Evolutionary conservation across 1,139 yeast species (phyloP).

Genomic region (Kurtzmaniella quercitrusa): DNA sequence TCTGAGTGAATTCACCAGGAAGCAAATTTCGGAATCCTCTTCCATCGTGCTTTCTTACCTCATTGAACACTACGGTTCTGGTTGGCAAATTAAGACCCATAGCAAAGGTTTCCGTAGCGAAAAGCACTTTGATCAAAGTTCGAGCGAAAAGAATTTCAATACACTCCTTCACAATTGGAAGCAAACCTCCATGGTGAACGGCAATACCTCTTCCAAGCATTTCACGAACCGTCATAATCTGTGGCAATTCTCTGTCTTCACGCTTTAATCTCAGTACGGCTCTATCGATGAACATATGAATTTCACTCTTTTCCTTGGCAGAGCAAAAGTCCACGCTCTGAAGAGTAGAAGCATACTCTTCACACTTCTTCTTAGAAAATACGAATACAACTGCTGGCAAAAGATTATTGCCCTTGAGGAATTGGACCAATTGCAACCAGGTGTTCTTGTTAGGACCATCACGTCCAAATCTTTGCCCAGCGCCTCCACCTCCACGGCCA

Average conservation of each 20-base stretch:
- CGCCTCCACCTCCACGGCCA: slow-evolving; percentile 13
- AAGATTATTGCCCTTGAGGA: slow-evolving; percentile 58
- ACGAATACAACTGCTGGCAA: slow-evolving; percentile 92
- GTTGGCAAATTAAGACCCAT: slow-evolving; percentile 98
- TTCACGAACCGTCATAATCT: slow-evolving; percentile 76
- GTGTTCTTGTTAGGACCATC: slow-evolving; percentile 78
- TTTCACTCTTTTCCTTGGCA: slow-evolving; percentile 81
- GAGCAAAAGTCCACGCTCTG: slow-evolving; percentile 74
- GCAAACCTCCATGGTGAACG: slow-evolving; percentile 93
- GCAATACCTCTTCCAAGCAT: slow-evolving; percentile 89
- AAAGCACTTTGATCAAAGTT: slow-evolving; percentile 80
- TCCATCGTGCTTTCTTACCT: slow-evolving; percentile 87
- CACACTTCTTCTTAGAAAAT: slow-evolving; percentile 89
- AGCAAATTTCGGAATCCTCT: slow-evolving; percentile 70
- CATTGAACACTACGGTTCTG: slow-evolving; percentile 88
- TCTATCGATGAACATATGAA: slow-evolving; percentile 86
- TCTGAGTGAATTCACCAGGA: slow-evolving; percentile 97
- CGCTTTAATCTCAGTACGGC: slow-evolving; percentile 83
- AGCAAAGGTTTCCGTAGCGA: slow-evolving; percentile 98
- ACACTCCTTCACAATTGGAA: slow-evolving; percentile 93
- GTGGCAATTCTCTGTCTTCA: slow-evolving; percentile 93
- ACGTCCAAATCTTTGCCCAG: slow-evolving; percentile 33
- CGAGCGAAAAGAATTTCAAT: slow-evolving; percentile 89
- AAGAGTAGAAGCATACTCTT: slow-evolving; percentile 82
- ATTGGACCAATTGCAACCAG: slow-evolving; percentile 75